Conservation (phyloP, 805 yeast genomes). For the Hanseniaspora clermontiae region DNA sequence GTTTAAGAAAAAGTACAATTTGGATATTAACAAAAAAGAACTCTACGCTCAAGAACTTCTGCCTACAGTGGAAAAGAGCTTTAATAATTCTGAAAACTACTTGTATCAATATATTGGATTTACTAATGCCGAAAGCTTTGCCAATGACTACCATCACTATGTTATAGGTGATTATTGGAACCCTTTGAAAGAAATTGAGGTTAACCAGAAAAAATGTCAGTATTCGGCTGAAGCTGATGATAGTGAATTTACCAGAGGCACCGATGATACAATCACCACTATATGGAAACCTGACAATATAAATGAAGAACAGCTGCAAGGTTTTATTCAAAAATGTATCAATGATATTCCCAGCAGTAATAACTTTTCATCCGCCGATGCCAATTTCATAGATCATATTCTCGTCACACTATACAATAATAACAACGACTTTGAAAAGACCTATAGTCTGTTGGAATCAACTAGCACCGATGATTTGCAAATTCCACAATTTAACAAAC, state of each 20-base stretch:
- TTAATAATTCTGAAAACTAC: constrained; percentile 15
- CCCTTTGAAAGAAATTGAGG: constrained; percentile 14
- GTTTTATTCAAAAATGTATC: constrained; percentile 41
- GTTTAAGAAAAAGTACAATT: constrained; percentile 6
- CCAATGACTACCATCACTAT: constrained; percentile 27
- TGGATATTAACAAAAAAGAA: constrained; percentile 17
- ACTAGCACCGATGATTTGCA: constrained; percentile 46
- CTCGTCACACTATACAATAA: constrained; percentile 41
- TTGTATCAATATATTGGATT: constrained; percentile 27
- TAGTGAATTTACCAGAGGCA: constrained; percentile 42
- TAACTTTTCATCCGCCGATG: constrained; percentile 47
- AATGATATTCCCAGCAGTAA: constrained; percentile 44
- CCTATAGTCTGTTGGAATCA: constrained; percentile 35
- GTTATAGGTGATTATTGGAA: constrained; percentile 24
- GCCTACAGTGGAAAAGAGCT: neutral
- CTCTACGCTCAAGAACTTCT: constrained; percentile 12
- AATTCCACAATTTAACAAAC: constrained; percentile 63
- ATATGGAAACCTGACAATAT: constrained; percentile 45
- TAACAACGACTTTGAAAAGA: constrained; percentile 38
- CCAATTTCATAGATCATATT: constrained; percentile 72
- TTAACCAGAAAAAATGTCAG: constrained; percentile 13
- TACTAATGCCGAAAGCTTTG: constrained; percentile 15
- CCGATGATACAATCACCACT: constrained; percentile 53
- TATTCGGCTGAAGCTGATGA: constrained; percentile 9
- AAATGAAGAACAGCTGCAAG: constrained; percentile 19